These are phyloP conservation scores for Kurtzmaniella quercitrusa DNA, from an alignment of 1,139 yeast genomes.

Conservation along the genomic window DNA sequence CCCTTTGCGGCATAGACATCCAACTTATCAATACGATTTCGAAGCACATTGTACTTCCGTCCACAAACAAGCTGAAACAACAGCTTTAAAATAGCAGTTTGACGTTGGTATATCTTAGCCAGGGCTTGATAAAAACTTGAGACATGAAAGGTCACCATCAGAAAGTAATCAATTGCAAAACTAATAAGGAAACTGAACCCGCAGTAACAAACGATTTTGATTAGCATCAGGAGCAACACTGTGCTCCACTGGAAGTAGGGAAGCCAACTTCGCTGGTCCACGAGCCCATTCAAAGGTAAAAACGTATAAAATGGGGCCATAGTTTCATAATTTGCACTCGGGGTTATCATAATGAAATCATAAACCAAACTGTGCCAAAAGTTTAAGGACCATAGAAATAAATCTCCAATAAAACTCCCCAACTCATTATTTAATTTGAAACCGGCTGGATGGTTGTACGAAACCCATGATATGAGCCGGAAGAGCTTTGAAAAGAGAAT, in stretches of 20 bases:
- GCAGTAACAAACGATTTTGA: constrained; percentile 24
- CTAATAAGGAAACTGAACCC: constrained; percentile 73
- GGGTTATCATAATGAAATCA: constrained; percentile 8
- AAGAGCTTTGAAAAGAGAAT: constrained; percentile 35
- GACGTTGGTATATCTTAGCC: constrained; percentile 76
- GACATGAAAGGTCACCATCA: constrained; percentile 66
- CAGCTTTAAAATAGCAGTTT: constrained; percentile 63
- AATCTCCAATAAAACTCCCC: constrained; percentile 80
- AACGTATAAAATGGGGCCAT: background rate
- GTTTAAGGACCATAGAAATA: constrained; percentile 79
- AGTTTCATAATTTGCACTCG: constrained; percentile 1
- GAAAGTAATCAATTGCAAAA: constrained; percentile 58
- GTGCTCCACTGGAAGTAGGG: constrained; percentile 2
- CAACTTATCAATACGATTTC: constrained; percentile 73
- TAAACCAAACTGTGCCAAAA: constrained; percentile 49
- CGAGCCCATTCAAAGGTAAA: background rate
- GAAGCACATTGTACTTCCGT: constrained; percentile 75
- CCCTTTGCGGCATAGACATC: constrained; percentile 46
- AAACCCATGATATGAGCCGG: constrained; percentile 64
- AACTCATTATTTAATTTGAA: constrained; percentile 85
- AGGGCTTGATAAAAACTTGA: constrained; percentile 75
- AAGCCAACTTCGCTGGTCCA: background rate
- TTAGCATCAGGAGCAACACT: constrained; percentile 8
- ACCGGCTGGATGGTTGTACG: constrained; percentile 85
- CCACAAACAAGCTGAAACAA: constrained; percentile 87